Base-by-base conservation (phyloP, 352 stramenopile genomes). In the Pythium aristosporum region DNA sequence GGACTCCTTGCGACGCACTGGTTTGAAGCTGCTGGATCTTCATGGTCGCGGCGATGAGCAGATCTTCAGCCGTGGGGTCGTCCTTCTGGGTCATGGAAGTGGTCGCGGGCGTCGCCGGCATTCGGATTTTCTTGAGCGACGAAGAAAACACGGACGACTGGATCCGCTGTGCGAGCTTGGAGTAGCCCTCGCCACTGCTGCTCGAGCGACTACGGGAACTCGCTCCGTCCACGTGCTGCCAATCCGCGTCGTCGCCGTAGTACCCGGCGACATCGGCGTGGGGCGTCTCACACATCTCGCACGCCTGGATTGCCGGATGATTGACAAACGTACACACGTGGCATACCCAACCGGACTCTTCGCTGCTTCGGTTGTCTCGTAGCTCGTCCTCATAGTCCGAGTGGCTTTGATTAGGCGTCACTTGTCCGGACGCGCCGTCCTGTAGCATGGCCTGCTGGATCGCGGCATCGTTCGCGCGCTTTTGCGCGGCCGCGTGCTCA, bases 321-420 rank as follows among this genome's bases (percentile, higher is more conserved):
- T 95, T 95, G 5, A 74, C 69, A 57, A 94, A 95, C 32, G 87
- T 92, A 51, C 87, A 95, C 63, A 89, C 82, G 48, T 73, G 73
- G 49, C 87, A 95, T 15, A 55, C 71, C 87, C 87, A 95, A 20
- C 61, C 57, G 8, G 44, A 25, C 7, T 30, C n/a, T 9, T 18
- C 11, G 62, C 42, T 25, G 57, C 21, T 46, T 69, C 23, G 28
- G 46, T 41, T 51, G 11, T 18, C 18, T 53, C 12, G 58, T 41
- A 12, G 20, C 28, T 51, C 20, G 13, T 39, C 34, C 8, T 64
- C 48, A n/a, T 61, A 50, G 9, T 61, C 39, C 9, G 39, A 34
- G 28, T n/a, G 37, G 39, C 18, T 30, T 12, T 5, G 44, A 30
- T 50, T 9, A 16, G n/a, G 44, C 44, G 44, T 32, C 44, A 7